Evolutionary conservation across 2,329 filamentous ascomycete species (phyloP).

Genomic region (Alternaria novae-zelandiae): DNA sequence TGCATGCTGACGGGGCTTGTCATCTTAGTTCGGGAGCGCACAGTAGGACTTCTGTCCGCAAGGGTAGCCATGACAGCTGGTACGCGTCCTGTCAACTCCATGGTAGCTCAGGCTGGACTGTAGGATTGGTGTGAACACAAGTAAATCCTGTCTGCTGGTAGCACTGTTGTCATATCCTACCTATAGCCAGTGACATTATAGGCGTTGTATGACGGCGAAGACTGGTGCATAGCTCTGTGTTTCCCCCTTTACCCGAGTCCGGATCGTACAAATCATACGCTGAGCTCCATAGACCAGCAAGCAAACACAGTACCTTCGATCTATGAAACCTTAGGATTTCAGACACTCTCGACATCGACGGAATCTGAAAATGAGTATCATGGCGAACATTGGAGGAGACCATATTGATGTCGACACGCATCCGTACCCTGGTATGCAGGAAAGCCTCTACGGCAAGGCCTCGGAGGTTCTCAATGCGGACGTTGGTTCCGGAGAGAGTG

Average conservation of each 20-base stretch:
- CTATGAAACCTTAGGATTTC: background rate
- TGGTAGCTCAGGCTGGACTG: background rate
- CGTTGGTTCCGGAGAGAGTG: background rate
- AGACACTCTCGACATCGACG: background rate
- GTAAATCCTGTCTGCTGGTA: conserved; percentile 1
- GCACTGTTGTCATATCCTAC: background rate
- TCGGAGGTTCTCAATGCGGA: background rate
- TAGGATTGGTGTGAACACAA: background rate
- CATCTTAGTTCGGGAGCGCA: background rate
- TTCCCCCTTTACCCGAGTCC: background rate
- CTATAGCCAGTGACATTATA: conserved; percentile 2
- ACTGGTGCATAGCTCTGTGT: background rate
- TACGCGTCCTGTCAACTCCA: background rate
- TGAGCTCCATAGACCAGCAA: background rate
- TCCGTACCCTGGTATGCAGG: background rate
- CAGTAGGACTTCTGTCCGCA: background rate
- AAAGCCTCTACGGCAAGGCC: background rate
- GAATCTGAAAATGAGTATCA: background rate
- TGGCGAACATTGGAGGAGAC: background rate
- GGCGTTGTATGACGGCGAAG: background rate
- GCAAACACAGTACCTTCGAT: background rate
- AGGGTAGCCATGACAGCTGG: background rate
- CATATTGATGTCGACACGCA: conserved; percentile 5
- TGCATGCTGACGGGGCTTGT: background rate
- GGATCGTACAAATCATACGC: conserved; percentile 3